phyloP scores from a whole-genome alignment of 306 rosid genomes.

The Vachellia collinsii region DNA sequence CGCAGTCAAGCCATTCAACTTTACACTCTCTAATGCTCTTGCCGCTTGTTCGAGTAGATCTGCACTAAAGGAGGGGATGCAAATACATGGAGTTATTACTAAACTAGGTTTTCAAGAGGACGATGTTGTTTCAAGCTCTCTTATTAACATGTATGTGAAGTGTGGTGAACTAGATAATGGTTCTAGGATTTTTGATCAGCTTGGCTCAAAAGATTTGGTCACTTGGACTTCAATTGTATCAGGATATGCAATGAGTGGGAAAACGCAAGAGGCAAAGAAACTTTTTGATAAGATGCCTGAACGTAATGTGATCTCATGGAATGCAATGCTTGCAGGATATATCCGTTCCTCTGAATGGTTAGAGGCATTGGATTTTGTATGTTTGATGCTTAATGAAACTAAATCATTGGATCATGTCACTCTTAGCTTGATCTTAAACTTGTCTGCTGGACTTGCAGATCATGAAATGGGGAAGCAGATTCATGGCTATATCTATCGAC shows the following conservation, averaged over 20 bases:
- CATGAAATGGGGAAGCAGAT: slow-evolving; percentile 67
- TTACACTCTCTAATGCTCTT: slow-evolving; percentile 65
- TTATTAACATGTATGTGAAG: slow-evolving; percentile 64
- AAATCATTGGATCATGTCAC: slow-evolving; percentile 55
- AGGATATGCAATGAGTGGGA: slow-evolving; percentile 62
- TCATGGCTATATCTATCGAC: slow-evolving; percentile 67
- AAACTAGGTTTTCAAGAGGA: slow-evolving; percentile 57
- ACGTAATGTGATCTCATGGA: slow-evolving; percentile 75
- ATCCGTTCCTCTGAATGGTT: slow-evolving; percentile 44
- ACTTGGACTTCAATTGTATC: slow-evolving; percentile 76
- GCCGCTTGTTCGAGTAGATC: slow-evolving; percentile 57
- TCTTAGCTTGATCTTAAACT: slow-evolving; percentile 60
- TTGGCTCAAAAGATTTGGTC: slow-evolving; percentile 57
- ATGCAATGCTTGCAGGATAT: slow-evolving; percentile 81
- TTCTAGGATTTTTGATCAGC: slow-evolving; percentile 50
- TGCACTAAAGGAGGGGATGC: slow-evolving; percentile 62
- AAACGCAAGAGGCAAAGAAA: slow-evolving; percentile 55
- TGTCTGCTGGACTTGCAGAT: slow-evolving; percentile 55
- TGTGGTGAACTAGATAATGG: slow-evolving; percentile 62
- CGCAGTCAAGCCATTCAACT: slow-evolving; percentile 53
- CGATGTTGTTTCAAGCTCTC: slow-evolving; percentile 59
- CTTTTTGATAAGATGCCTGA: slow-evolving; percentile 71
- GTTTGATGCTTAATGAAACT: slow-evolving; percentile 50
- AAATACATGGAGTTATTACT: slow-evolving; percentile 61
- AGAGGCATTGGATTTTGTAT: slow-evolving; percentile 56